Evolutionary conservation across 1,284 basidiomycete species (phyloP), one percentile per base, ranked within the genome.

Genomic region (Malassezia globosa): DNA sequence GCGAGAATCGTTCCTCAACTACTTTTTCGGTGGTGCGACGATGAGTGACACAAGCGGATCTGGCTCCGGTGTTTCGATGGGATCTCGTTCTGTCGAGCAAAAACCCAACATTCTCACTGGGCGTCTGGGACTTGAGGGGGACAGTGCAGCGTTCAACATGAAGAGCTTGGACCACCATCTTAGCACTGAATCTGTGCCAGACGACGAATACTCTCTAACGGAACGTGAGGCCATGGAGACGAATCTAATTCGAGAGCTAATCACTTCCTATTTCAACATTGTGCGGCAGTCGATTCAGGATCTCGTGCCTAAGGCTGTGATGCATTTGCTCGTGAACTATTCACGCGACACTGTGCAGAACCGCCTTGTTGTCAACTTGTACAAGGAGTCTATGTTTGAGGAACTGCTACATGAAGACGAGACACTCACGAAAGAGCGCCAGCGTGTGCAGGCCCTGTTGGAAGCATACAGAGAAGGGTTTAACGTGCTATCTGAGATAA

Each of bases 381-480:
- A 97, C 78, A 95, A 89, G 58, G 67, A 75, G 57, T 59, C 57
- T 13, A 73, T 96, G 50, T 97, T 99, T 69, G 78, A 80, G 40
- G 86, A 90, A 44, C 75, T 99, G 74, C 74, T 99, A 66, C 85
- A 89, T 68, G 94, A 99, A 75, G 94, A 99, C 71, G 90, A 96
- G 75, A 82, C 84, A 48, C 76, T 97, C 51, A 89, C 92, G 24
- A 84, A 84, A 35, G 94, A 99, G 76, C 79, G 94, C 49, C 80
- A 86, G 58, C 78, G 94, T 64, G 86, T 99, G 37, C 95, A 96
- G 79, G 83, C 87, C 11, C 74, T 97, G 44, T 76, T 99, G 59
- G 88, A 95, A 66, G 92, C 92, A 11, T 99, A 97, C 75, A 89
- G 84, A 76, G 90, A 94, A 61, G 92, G 92, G 27, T 96, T 96